A percentile compares a stretch with the other conserved stretches of the same genome.
phyloP scores from a whole-genome alignment of 768 basidiomycete species.

The Russula compacta region DNA sequence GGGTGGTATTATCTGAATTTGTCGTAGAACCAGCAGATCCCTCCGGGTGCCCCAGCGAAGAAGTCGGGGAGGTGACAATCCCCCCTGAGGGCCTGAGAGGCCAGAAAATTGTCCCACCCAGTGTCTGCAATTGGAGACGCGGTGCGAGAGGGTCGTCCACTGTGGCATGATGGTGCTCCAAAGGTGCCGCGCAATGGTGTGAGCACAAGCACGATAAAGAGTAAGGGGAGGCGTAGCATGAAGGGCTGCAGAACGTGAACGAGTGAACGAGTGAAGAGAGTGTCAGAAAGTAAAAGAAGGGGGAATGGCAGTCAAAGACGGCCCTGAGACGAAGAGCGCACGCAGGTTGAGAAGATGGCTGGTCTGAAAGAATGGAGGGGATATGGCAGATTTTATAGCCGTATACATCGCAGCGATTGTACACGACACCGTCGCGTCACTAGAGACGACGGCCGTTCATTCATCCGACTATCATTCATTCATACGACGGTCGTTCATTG shows the following conservation, averaged over 20 bases:
- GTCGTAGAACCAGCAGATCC: too few relatives aligned
- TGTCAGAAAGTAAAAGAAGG: constrained; percentile 16
- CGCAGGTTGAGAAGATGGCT: constrained; percentile 14
- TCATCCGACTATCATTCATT: too few relatives aligned
- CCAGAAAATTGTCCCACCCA: constrained; percentile 22
- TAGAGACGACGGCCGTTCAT: too few relatives aligned
- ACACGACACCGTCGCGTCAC: too few relatives aligned
- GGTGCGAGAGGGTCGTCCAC: background rate
- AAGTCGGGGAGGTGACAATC: background rate
- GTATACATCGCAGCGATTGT: background rate
- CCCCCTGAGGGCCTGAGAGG: constrained; percentile 11
- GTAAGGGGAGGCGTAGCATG: constrained; percentile 24
- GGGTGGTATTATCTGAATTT: too few relatives aligned
- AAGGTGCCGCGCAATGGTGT: background rate
- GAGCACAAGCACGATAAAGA: constrained; percentile 21
- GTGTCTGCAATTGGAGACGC: constrained; percentile 14
- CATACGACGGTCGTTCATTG: too few relatives aligned
- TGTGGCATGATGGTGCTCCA: constrained; percentile 7
- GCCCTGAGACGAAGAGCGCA: constrained; percentile 19
- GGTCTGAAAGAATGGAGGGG: constrained; percentile 3
- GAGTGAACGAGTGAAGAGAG: constrained; percentile 18
- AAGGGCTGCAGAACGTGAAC: constrained; percentile 14
- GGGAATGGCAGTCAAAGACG: constrained; percentile 18
- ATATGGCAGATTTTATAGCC: background rate
- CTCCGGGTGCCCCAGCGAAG: background rate